These are phyloP conservation scores for Cyclospora cayetanensis DNA, from an alignment of 169 alveolate genomes.

Conservation along the genomic window DNA sequence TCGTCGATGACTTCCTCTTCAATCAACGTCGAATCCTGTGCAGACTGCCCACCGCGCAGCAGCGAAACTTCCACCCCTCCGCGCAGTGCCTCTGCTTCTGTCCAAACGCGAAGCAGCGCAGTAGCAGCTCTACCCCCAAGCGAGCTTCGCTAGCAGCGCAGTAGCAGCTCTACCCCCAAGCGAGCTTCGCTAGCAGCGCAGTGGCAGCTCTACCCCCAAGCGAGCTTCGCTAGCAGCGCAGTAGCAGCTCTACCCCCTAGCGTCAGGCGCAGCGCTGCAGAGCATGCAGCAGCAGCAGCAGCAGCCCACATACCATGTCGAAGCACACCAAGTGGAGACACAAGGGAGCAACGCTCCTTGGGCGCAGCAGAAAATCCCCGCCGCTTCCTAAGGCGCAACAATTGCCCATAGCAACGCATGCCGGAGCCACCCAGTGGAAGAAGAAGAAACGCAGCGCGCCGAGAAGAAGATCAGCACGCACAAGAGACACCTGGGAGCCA, in stretches of 20 bases:
- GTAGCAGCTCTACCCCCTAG: neutral
- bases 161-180: neutral
- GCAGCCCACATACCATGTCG: conserved; percentile 2
- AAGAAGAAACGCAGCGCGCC: no score
- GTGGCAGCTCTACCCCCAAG: neutral
- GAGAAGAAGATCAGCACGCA: no score
- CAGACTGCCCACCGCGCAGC: neutral
- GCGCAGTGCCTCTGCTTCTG: neutral
- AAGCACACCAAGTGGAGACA: conserved; percentile 35
- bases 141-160: neutral
- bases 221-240: neutral
- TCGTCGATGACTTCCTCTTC: conserved; percentile 54
- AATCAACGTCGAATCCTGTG: conserved; percentile 33
- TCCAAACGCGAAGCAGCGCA: neutral
- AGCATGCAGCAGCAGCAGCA: conserved; percentile 57
- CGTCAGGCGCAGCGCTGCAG: neutral
- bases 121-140: neutral
- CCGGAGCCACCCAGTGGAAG: neutral
- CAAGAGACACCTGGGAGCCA: no score
- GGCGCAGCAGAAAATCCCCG: conserved; percentile 15
- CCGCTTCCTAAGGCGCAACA: neutral
- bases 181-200: neutral
- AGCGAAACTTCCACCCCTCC: neutral
- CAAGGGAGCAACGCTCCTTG: neutral
- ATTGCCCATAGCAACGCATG: neutral